Percentiles rank a stretch among this genome's conserved stretches.
Conservation (phyloP, 768 basidiomycete genomes). For the Lactarius evosmus region DNA sequence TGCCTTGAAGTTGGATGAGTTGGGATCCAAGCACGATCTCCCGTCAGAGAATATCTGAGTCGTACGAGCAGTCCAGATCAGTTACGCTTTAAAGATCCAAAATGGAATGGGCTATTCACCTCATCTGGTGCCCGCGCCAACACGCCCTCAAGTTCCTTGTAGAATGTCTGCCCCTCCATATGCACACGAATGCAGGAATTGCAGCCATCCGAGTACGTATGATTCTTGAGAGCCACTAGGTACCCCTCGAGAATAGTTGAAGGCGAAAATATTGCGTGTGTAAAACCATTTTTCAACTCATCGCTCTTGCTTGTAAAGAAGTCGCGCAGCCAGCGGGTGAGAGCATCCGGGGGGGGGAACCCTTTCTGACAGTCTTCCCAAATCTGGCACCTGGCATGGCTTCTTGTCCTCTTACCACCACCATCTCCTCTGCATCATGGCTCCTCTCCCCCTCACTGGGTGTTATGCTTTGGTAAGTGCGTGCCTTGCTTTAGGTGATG, state of each 20-base stretch:
- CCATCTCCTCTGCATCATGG: no score
- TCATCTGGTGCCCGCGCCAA: background rate
- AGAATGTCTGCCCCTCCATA: background rate
- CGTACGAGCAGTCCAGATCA: background rate
- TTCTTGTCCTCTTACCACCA: no score
- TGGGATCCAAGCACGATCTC: background rate
- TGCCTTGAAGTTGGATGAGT: background rate
- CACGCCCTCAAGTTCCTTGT: background rate
- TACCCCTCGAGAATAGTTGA: background rate
- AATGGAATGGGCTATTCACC: background rate
- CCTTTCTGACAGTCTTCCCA: background rate
- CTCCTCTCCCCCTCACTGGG: no score
- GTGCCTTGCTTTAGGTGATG: no score
- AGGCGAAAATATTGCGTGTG: background rate
- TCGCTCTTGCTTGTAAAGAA: background rate
- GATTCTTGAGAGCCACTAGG: background rate
- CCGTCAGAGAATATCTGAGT: background rate
- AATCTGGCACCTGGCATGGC: background rate
- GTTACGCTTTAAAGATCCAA: background rate
- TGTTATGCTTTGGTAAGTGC: no score
- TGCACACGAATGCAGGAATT: background rate
- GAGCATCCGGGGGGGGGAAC: background rate
- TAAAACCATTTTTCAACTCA: background rate
- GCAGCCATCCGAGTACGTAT: background rate
- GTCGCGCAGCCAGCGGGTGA: background rate